Conservation (phyloP, 176 grass and related monocot species). For the Olyra latifolia region DNA sequence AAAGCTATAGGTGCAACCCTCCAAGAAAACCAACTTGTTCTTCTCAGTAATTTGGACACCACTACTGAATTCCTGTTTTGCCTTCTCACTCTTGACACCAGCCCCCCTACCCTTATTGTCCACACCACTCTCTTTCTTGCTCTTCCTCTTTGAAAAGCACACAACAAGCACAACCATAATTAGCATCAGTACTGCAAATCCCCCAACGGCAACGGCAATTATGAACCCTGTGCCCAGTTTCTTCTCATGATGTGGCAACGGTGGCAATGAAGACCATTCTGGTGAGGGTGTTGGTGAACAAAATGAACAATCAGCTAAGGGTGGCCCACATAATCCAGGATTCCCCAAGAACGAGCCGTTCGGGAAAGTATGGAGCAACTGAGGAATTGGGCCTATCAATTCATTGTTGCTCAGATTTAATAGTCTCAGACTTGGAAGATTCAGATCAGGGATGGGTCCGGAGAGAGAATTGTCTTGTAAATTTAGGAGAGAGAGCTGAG, state of each 20-base stretch:
- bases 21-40: constrained; percentile 92
- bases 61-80: constrained; percentile 76
- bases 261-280: constrained; percentile 32
- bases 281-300: constrained; percentile 44
- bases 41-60: constrained; percentile 75
- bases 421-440: constrained; percentile 52
- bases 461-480: constrained; percentile 72
- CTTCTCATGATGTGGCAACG: constrained; percentile 32
- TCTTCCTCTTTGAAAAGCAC: constrained; percentile 68
- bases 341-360: constrained; percentile 70
- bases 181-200: constrained; percentile 66
- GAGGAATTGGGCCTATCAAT: constrained; percentile 73
- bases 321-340: constrained; percentile 74
- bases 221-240: constrained; percentile 67
- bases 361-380: constrained; percentile 58
- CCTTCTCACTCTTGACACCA: constrained; percentile 55
- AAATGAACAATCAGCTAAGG: constrained; percentile 63
- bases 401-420: constrained; percentile 87
- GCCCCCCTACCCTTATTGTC: constrained; percentile 43
- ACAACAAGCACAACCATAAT: constrained; percentile 52
- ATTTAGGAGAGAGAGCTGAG: constrained; percentile 59
- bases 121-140: constrained; percentile 32
- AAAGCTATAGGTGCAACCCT: constrained; percentile 88
- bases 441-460: constrained; percentile 77
- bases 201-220: constrained; percentile 76